Percentiles rank a stretch among this genome's conserved stretches.
These are phyloP conservation scores for Coemansia sp. DNA, from an alignment of 192 early-diverging fungal species.

Conservation along the genomic window DNA sequence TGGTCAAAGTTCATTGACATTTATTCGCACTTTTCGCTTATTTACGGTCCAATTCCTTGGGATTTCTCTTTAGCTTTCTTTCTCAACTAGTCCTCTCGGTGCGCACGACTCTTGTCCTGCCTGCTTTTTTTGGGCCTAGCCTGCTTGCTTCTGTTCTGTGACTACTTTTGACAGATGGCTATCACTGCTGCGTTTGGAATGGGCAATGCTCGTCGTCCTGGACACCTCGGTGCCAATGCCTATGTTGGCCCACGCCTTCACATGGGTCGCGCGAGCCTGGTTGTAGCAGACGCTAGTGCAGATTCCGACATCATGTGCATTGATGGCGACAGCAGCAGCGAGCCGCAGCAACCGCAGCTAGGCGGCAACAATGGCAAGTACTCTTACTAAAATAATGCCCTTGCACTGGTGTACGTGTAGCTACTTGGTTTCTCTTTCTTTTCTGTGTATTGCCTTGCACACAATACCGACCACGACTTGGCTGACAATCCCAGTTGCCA, in stretches of 20 bases:
- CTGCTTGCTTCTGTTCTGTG: not conserved
- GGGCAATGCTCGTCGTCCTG: conserved; percentile 6
- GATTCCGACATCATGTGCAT: conserved; percentile 10
- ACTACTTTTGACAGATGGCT: conserved; percentile 16
- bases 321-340: conserved; percentile 8
- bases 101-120: not conserved
- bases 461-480: not conserved
- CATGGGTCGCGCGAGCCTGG: conserved; percentile 4
- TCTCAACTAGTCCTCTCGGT: not conserved
- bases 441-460: not conserved
- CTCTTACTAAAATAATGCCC: not conserved
- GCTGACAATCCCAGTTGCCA: conserved; percentile 6
- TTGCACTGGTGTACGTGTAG: not conserved
- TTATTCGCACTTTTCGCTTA: not conserved
- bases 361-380: conserved; percentile 9
- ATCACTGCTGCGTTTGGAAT: conserved; percentile 41
- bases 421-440: not conserved
- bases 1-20: not conserved
- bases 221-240: not conserved
- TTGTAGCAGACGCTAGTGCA: not conserved
- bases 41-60: not conserved
- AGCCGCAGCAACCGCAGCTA: not conserved
- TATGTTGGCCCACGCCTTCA: conserved; percentile 12
- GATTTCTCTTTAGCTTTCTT: not conserved
- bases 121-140: not conserved